These are phyloP conservation scores for Bacidia gigantensis DNA, from an alignment of 495 filamentous ascomycete genomes.

Conservation along the genomic window DNA sequence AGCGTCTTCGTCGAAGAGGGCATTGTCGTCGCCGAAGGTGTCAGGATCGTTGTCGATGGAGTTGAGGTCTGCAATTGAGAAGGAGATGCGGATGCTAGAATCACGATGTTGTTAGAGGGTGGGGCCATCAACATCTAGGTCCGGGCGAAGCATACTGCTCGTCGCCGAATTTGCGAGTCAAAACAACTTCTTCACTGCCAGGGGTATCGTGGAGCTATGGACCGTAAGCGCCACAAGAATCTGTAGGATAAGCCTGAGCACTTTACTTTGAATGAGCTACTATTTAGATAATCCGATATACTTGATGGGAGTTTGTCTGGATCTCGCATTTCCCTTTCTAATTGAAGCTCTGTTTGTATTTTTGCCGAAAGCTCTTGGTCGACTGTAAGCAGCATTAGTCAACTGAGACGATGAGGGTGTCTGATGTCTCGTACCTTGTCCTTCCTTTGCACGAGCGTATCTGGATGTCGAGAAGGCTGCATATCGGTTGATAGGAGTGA, in stretches of 20 bases:
- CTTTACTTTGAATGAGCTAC: constrained; percentile 42
- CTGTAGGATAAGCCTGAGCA: background rate
- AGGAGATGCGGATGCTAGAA: constrained; percentile 73
- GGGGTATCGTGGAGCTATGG: constrained; percentile 56
- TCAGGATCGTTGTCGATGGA: constrained; percentile 50
- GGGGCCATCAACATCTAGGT: background rate
- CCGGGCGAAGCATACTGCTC: constrained; percentile 54
- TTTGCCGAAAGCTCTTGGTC: constrained; percentile 63
- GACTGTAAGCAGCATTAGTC: constrained; percentile 27
- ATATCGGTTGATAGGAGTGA: constrained; percentile 38
- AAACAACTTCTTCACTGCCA: constrained; percentile 74
- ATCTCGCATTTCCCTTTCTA: constrained; percentile 44
- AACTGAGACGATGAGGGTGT: no score
- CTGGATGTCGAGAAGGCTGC: constrained; percentile 64
- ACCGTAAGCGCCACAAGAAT: constrained; percentile 4
- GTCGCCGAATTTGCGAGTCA: constrained; percentile 71
- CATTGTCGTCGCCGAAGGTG: constrained; percentile 25
- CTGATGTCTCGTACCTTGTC: constrained; percentile 37
- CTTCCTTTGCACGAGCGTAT: constrained; percentile 40
- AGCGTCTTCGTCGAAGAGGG: constrained; percentile 33
- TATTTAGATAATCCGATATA: constrained; percentile 61
- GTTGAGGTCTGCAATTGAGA: constrained; percentile 86
- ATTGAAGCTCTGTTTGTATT: constrained; percentile 60
- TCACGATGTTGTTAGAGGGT: constrained; percentile 10
- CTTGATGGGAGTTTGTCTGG: constrained; percentile 43